Evolutionary conservation across 805 yeast species (phyloP), one percentile per base, ranked within the genome.

Genomic region (Naumovozyma baii): DNA sequence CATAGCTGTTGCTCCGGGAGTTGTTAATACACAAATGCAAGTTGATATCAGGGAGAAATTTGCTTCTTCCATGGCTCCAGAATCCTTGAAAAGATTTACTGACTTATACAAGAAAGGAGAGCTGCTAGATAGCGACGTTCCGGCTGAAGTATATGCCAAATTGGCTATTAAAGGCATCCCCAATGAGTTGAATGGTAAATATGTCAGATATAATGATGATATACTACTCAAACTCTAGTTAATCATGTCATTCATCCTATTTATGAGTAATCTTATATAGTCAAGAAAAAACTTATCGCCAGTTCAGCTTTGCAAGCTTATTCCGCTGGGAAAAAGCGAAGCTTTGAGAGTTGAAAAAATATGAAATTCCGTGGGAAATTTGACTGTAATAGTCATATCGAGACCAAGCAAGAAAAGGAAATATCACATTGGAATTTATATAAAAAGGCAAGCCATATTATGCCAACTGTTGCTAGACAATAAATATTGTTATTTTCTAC

Each of bases 21-120:
- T 86, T 1, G 96, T 92, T 2, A 85, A 85, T 55, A 90, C 98
- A 1, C 67, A 67, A 16, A 90, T 92, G 97, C 97, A 92, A 63
- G 57, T 48, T 5, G 80, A 76, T 39, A 87, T 90, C 41, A 75
- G 97, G 50, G 80, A 75, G 14, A 69, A 61, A 33, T 76, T 63
- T 43, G 67, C 74, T 46, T 76, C 78, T 2, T 46, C 51, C 3
- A 88, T 88, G 96, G 66, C 70, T 0, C 63, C 68, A 1, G 76
- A 72, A 15, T 72, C 76, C 3, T 69, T 76, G 46, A 63, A 75
- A 38, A 67, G 79, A 45, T 90, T 90, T 61, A 63, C 68, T 4
- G 80, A 78, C 26, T 64, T 90, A 43, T 76, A 84, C 52, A 45
- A 64, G 15, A 68, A 72, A 25, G 70, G 73, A 17, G 64, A 76